Evolutionary conservation across 257 asterid genomes (phyloP).

Genomic region (Lycium barbarum): DNA sequence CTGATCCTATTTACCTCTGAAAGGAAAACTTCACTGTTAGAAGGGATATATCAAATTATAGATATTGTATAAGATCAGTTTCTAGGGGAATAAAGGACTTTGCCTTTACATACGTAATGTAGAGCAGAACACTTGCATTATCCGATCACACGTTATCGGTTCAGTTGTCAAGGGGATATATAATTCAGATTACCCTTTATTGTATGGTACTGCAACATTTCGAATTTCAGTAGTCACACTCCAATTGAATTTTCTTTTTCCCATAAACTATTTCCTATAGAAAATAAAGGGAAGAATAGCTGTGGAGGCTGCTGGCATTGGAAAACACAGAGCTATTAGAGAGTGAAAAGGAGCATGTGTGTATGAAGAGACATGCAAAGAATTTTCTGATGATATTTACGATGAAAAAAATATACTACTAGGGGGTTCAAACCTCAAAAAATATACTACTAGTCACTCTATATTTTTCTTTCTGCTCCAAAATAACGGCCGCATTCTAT

Average conservation of each 20-base stretch:
- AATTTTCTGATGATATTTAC: conserved; percentile 51
- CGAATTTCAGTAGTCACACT: conserved; percentile 19
- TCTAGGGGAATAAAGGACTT: neutral
- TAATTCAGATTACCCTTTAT: neutral
- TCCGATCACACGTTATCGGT: neutral
- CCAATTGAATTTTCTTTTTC: neutral
- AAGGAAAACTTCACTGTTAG: neutral
- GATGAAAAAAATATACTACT: conserved; percentile 38
- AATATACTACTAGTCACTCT: neutral
- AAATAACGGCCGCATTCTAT: conserved; percentile 51
- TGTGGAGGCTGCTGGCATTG: conserved; percentile 21
- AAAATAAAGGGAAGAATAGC: neutral
- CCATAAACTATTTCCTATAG: neutral
- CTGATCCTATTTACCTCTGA: neutral
- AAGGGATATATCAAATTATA: neutral
- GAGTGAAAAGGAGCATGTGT: neutral
- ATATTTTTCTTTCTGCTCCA: neutral
- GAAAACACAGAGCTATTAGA: conserved; percentile 6
- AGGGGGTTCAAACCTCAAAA: conserved; percentile 47
- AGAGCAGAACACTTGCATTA: conserved; percentile 11
- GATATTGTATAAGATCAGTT: neutral
- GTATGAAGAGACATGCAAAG: conserved; percentile 43
- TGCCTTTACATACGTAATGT: conserved; percentile 4
- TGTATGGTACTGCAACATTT: neutral
- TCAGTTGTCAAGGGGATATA: conserved; percentile 16